These are phyloP conservation scores for Sarocladium oryzae DNA, from an alignment of 2,329 filamentous ascomycete species.

Conservation along the genomic window DNA sequence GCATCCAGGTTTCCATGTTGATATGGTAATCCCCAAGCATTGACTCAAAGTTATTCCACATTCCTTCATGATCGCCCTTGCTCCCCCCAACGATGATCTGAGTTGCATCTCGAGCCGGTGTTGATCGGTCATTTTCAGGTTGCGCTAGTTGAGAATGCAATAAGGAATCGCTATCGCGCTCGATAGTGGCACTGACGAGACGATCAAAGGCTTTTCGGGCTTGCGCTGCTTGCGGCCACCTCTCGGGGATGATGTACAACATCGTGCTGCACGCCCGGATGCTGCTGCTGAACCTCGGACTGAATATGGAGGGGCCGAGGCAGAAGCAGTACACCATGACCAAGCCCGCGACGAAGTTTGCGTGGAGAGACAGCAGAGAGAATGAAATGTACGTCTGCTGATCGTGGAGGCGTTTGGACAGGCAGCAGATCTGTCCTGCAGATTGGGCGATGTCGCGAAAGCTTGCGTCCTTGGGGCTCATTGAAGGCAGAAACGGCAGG, in stretches of 20 bases:
- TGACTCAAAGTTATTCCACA: constrained; percentile 1
- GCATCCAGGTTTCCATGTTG: neutral
- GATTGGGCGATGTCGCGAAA: neutral
- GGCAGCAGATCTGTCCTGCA: neutral
- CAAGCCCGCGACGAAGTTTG: neutral
- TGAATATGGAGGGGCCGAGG: neutral
- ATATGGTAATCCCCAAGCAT: neutral
- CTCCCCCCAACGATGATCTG: neutral
- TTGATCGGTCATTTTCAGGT: neutral
- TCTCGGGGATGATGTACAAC: constrained; percentile 1
- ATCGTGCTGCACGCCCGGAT: neutral
- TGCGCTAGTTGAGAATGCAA: neutral
- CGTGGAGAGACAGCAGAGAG: neutral
- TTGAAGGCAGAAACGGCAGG: neutral
- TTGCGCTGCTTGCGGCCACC: neutral
- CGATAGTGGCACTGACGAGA: neutral
- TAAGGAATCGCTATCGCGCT: neutral
- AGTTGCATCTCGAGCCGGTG: neutral
- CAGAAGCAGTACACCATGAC: constrained; percentile 3
- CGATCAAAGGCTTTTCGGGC: neutral
- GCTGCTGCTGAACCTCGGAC: constrained; percentile 1
- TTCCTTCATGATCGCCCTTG: neutral
- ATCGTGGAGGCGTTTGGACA: neutral
- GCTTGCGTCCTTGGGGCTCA: neutral
- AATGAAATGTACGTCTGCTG: constrained; percentile 4